Conservation (phyloP, 306 rosid species). For the Quercus engelmannii region DNA sequence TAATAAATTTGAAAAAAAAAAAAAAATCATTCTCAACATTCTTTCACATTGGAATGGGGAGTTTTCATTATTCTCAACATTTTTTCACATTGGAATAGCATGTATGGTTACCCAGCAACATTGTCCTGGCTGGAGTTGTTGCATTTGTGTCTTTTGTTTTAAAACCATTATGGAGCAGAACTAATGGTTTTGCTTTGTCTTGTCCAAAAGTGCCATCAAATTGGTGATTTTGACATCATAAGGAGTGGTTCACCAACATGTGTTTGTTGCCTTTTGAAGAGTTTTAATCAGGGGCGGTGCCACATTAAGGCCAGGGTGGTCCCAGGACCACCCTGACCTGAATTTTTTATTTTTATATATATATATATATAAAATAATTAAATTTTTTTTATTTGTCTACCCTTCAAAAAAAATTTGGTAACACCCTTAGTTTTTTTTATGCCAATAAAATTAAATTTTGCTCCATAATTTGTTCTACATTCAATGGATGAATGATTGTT, state of each 20-base stretch:
- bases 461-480: too few species aligned
- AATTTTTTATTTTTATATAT: too few species aligned
- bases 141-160: not conserved
- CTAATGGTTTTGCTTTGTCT: not conserved
- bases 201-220: not conserved
- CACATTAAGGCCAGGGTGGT: too few species aligned
- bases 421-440: too few species aligned
- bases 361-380: too few species aligned
- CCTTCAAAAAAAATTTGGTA: too few species aligned
- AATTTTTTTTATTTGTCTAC: too few species aligned
- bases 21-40: not conserved
- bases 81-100: too few species aligned
- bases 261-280: not conserved
- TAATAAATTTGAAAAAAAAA: not conserved
- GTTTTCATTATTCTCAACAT: not conserved
- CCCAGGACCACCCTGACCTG: too few species aligned
- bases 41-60: not conserved
- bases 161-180: not conserved
- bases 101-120: not conserved
- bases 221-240: not conserved
- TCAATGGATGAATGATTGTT: too few species aligned
- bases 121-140: not conserved
- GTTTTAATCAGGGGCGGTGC: too few species aligned
- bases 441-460: too few species aligned
- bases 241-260: not conserved